Base-by-base conservation (phyloP, 1,284 basidiomycete species). In the Melampsora allii-populina region DNA sequence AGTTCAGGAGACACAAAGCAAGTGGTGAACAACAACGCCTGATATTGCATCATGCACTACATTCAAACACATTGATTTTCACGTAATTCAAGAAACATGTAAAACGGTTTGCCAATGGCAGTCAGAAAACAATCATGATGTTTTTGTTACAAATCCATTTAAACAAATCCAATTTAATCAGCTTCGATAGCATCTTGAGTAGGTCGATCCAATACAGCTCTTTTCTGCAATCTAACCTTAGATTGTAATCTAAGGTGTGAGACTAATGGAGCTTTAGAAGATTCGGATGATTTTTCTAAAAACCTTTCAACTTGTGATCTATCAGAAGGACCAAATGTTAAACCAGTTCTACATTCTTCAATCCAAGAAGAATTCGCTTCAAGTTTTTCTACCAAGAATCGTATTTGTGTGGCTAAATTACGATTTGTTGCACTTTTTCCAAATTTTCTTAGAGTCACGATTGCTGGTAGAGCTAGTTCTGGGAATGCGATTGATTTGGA, bases 381-480 rank as follows among this genome's bases (percentile, higher is more conserved):
- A n/a, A 73, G 48, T 29, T 73, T 73, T 58, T 73, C 69, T 14
- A 73, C 48, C 3, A 73, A 39, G 2, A 61, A 56, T 48, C 58
- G 48, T 50, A 73, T 56, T 4, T 73, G 61, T 0, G 14, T 14
- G 3, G 39, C 63, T 19, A 73, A 36, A 24, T 73, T 73, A 6
- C 50, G 63, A 46, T 73, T 63, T 2, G 36, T 39, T 12, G 63
- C 50, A 1, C 56, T 61, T 56, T 95, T 96, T 78, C 91, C 78
- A 78, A 80, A 85, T 82, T 82, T 87, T 87, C 87, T 87, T 73
- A 94, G 84, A 3, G 86, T 84, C 10, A 90, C 86, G n/a, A 88
- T 83, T 48, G 94, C 84, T 1, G 95, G 93, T n/a, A 98, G 86
- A 14, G 88, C 86, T 67, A 96, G 84, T 83, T 99, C 96, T 1